Evolutionary conservation across 768 basidiomycete species (phyloP).

Genomic region (Pleurotus tuoliensis): DNA sequence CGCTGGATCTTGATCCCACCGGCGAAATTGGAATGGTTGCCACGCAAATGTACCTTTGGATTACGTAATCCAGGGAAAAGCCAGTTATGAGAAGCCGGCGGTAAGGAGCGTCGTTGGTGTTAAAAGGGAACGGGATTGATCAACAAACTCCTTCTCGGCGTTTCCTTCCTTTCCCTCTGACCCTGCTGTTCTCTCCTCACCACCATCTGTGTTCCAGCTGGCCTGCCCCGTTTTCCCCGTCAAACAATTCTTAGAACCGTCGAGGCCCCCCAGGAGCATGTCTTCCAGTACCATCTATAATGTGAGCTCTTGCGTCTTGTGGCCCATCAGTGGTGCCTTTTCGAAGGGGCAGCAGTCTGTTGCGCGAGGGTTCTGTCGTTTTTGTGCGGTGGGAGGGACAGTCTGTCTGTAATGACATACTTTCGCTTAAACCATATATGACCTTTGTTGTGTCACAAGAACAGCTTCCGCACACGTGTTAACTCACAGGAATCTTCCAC

Average conservation of each 20-base stretch:
- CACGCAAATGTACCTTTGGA: constrained; percentile 7
- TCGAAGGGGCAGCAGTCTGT: too few species aligned
- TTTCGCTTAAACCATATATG: not conserved
- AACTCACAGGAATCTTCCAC: not conserved
- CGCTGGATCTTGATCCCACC: not conserved
- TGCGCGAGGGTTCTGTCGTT: too few species aligned
- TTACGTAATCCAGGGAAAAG: constrained; percentile 7
- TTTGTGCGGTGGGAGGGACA: not conserved
- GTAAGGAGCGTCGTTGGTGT: constrained; percentile 8
- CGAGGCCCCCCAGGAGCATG: constrained; percentile 14
- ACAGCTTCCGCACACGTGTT: not conserved
- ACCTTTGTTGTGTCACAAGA: not conserved
- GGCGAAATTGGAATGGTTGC: not conserved
- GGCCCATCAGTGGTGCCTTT: not conserved
- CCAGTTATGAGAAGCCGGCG: constrained; percentile 8
- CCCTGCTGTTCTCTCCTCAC: constrained; percentile 6
- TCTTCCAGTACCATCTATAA: constrained; percentile 24
- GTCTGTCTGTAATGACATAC: constrained; percentile 7
- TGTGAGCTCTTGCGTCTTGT: constrained; percentile 15
- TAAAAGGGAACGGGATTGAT: constrained; percentile 19
- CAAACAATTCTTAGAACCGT: not conserved
- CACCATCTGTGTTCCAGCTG: constrained; percentile 10
- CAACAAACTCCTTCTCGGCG: constrained; percentile 16
- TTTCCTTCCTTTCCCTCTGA: constrained; percentile 13
- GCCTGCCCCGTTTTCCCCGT: not conserved